Base-by-base conservation (phyloP, 2,329 filamentous ascomycete species). In the Trichophaea hybrida region DNA sequence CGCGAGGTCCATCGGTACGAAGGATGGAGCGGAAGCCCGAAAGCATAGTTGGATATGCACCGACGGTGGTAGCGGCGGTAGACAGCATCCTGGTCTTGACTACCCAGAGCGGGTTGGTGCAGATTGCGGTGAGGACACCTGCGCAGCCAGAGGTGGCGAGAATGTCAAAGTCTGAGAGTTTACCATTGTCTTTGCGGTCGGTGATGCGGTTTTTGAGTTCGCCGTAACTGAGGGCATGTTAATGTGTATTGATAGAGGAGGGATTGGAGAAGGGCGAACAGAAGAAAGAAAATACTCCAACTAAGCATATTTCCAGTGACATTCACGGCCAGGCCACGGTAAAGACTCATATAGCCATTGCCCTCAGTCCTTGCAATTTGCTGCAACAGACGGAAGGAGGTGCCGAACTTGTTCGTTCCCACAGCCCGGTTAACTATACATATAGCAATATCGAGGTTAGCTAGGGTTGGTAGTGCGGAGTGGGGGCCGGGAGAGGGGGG, bases 61-160 rank as follows among this genome's bases (percentile, higher is more conserved):
- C 88, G 55, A 63, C 66, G 1, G 78, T 80, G 58, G 80, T 77
- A 54, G 81, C 80, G 66, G 93, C 87, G 3, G 87, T 90, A 34
- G 89, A 88, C 31, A 97, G 77, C 89, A 98, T 97, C 64, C 93
- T 85, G 6, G 91, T 97, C 76, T 97, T 97, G 71, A 98, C 82
- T 2, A 98, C 93, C 93, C 93, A 98, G 68, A 98, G 84, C 1
- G 93, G 93, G 71, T 97, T 97, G 34, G 93, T 97, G 65, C 91
- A 77, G 34, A 87, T 74, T 48, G 90, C 85, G 1, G 89, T 94
- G 44, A 87, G 72, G 15, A 85, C 76, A 34, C 68, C 68, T 58
- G 68, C 68, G 57, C 65, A 59, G 54, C 64, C 66, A 40, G 68
- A 69, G 31, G 68, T 65, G 38, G 68, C 48, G n/a, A 69, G 62